A percentile compares a stretch with the other conserved stretches of the same genome.
These are phyloP conservation scores for Mrakia frigida DNA, from an alignment of 768 basidiomycete genomes.

Conservation along the genomic window DNA sequence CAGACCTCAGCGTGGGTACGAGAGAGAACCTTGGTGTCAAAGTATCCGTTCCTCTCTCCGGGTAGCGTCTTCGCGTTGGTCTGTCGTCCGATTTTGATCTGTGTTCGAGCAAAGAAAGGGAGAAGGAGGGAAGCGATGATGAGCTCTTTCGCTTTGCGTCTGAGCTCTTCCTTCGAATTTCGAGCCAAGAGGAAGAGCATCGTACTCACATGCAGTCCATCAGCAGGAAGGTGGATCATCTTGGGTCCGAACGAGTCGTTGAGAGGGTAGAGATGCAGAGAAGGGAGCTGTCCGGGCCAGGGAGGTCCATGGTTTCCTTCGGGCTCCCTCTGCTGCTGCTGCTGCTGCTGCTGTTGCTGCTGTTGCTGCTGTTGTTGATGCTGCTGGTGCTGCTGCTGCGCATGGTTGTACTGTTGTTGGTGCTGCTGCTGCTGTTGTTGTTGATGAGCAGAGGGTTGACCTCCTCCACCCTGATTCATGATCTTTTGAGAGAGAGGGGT, in stretches of 20 bases:
- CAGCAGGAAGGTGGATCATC: conserved; percentile 57
- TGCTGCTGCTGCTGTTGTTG: conserved; percentile 21
- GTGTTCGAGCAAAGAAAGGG: conserved; percentile 50
- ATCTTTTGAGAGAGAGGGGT: not conserved
- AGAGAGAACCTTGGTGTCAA: conserved; percentile 91
- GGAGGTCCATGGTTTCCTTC: conserved; percentile 16
- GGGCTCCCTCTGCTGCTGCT: not conserved
- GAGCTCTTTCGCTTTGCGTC: not conserved
- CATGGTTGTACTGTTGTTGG: conserved; percentile 8
- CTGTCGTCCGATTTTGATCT: conserved; percentile 73
- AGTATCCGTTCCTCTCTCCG: conserved; percentile 85
- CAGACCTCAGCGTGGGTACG: conserved; percentile 98
- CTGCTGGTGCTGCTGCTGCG: conserved; percentile 13
- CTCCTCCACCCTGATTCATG: not conserved
- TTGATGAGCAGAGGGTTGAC: conserved; percentile 15
- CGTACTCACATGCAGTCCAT: conserved; percentile 15
- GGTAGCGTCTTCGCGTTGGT: conserved; percentile 94
- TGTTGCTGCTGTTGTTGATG: conserved; percentile 21
- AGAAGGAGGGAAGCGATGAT: not conserved
- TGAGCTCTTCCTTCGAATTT: not conserved
- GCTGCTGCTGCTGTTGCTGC: conserved; percentile 2
- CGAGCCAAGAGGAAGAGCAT: not conserved
- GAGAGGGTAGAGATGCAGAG: conserved; percentile 68
- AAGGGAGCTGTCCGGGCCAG: conserved; percentile 40
- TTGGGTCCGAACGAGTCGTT: conserved; percentile 94